These are phyloP conservation scores for Aspergillus sclerotioniger DNA, from an alignment of 495 filamentous ascomycete species.

Conservation along the genomic window DNA sequence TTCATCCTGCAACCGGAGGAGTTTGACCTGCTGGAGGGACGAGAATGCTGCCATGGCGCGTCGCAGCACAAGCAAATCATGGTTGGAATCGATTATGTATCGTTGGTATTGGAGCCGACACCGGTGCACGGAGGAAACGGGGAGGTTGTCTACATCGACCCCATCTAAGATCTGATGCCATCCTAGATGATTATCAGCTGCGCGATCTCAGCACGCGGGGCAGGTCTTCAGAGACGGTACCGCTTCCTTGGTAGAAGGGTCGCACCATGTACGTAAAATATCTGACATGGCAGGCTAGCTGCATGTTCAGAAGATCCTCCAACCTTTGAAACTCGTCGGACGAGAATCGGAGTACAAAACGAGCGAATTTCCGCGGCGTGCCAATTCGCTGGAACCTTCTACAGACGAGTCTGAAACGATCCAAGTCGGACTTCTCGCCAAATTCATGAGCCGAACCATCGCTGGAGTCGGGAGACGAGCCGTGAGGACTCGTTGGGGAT, in stretches of 20 bases:
- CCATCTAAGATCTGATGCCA: conserved; percentile 30
- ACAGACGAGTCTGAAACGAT: conserved; percentile 59
- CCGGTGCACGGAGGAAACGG: conserved; percentile 30
- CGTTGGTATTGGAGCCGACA: conserved; percentile 35
- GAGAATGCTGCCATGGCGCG: conserved; percentile 57
- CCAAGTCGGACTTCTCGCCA: conserved; percentile 40
- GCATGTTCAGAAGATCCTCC: conserved; percentile 47
- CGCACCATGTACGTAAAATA: conserved; percentile 73
- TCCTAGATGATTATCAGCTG: conserved; percentile 31
- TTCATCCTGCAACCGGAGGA: conserved; percentile 61
- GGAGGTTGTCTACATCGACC: conserved; percentile 18
- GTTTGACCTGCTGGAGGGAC: conserved; percentile 62
- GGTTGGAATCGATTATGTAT: conserved; percentile 24
- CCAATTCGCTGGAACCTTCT: conserved; percentile 60
- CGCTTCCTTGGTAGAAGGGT: conserved; percentile 59
- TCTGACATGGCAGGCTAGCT: conserved; percentile 60
- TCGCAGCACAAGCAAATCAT: conserved; percentile 43
- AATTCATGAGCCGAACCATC: conserved; percentile 12
- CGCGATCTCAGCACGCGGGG: neutral
- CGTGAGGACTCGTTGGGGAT: conserved; percentile 13
- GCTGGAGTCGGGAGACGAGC: conserved; percentile 7
- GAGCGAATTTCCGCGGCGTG: conserved; percentile 57
- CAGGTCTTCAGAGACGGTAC: conserved; percentile 36
- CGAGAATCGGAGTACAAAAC: conserved; percentile 62
- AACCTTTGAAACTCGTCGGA: conserved; percentile 55